Evolutionary conservation across 23 red algal species (phyloP).

Genomic region (Pyropia haitanensis): DNA sequence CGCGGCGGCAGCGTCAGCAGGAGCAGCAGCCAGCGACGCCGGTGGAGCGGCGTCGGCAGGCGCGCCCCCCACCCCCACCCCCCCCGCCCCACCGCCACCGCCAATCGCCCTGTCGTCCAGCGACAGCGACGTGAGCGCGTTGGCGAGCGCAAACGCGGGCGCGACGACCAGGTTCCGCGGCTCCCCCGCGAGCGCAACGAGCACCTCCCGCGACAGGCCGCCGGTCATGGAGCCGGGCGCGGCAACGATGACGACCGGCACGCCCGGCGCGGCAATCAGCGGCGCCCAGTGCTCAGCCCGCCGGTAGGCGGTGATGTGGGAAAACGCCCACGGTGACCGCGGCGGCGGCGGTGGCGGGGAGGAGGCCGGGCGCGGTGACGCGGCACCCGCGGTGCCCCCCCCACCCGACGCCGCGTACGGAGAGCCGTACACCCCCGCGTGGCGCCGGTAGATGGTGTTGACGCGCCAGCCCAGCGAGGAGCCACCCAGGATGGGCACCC

Average conservation of each 20-base stretch:
- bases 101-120: background rate
- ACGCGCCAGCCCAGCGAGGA: background rate
- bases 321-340: conserved; percentile 9
- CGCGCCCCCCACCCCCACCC: background rate
- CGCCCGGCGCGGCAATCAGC: conserved; percentile 9
- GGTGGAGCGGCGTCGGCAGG: background rate
- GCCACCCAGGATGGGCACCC: background rate
- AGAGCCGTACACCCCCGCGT: background rate
- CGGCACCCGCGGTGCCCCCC: background rate
- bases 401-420: conserved; percentile 1
- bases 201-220: conserved; percentile 56
- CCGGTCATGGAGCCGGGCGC: conserved; percentile 44
- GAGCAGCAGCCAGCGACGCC: background rate
- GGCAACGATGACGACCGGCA: conserved; percentile 51
- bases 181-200: conserved; percentile 15
- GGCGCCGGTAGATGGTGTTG: background rate
- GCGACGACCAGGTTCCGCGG: conserved; percentile 36
- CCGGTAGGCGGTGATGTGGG: conserved; percentile 32
- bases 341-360: conserved; percentile 1
- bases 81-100: too few relatives aligned
- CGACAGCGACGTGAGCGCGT: background rate
- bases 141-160: conserved; percentile 26
- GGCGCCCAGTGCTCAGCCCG: conserved; percentile 33
- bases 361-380: background rate
- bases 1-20: too few relatives aligned